phyloP scores from a whole-genome alignment of 352 stramenopile genomes.

The Globisporangium middletonii region DNA sequence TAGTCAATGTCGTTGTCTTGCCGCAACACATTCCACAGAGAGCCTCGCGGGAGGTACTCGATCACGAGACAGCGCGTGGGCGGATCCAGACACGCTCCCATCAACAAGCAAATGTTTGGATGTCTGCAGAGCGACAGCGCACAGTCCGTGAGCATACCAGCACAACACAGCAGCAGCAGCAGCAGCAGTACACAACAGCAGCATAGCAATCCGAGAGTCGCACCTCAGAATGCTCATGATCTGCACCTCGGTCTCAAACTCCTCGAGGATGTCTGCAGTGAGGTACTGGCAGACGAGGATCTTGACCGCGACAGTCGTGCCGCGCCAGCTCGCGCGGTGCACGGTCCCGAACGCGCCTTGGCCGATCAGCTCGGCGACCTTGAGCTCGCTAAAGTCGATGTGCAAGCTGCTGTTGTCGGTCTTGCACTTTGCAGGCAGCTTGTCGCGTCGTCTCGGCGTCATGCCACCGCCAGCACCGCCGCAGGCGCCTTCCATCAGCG shows the following conservation, averaged over 20 bases:
- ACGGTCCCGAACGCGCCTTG: slow-evolving; percentile 84
- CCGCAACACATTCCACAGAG: slow-evolving; percentile 82
- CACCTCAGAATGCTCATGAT: slow-evolving; percentile 88
- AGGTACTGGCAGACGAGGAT: slow-evolving; percentile 81
- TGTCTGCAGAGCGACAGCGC: slow-evolving; percentile 29
- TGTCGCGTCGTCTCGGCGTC: slow-evolving; percentile 31
- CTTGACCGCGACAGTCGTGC: slow-evolving; percentile 78
- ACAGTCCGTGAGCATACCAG: slow-evolving; percentile 1
- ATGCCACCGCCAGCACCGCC: slow-evolving; percentile 10
- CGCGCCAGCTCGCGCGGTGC: slow-evolving; percentile 63
- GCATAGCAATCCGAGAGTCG: neutral
- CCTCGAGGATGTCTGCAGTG: slow-evolving; percentile 78
- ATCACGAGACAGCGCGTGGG: slow-evolving; percentile 82
- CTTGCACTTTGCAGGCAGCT: slow-evolving; percentile 39
- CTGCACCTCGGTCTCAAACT: slow-evolving; percentile 86
- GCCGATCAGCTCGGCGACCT: slow-evolving; percentile 79
- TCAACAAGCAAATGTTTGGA: slow-evolving; percentile 83
- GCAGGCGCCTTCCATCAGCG: neutral
- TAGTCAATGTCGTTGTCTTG: slow-evolving; percentile 70
- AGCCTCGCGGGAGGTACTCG: slow-evolving; percentile 76
- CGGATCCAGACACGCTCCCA: slow-evolving; percentile 76
- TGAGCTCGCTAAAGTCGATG: slow-evolving; percentile 74
- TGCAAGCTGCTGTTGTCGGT: slow-evolving; percentile 72
- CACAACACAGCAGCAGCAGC: neutral
- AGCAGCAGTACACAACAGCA: neutral